phyloP scores from a whole-genome alignment of 2,329 filamentous ascomycete species.

The Colletotrichum gloeosporioides region DNA sequence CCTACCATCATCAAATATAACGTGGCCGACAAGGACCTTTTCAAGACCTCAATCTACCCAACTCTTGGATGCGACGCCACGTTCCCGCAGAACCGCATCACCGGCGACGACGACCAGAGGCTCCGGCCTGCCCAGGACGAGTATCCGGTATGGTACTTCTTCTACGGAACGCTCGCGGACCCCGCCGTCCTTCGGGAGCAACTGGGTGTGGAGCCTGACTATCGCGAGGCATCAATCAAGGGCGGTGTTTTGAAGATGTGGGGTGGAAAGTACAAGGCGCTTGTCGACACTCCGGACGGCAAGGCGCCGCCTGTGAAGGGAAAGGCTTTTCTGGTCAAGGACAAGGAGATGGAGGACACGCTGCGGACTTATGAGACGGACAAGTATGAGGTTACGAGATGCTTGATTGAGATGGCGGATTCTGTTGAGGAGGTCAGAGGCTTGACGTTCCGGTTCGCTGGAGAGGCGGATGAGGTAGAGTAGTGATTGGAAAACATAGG shows the following conservation, averaged over 20 bases:
- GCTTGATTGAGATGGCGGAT: not conserved
- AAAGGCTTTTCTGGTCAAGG: rapidly evolving
- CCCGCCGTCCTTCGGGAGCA: not conserved
- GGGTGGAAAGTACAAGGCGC: not conserved
- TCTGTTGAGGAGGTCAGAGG: not conserved
- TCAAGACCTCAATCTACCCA: not conserved
- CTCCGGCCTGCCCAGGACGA: not conserved
- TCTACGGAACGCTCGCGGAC: not conserved
- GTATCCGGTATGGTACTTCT: not conserved
- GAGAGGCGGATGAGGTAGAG: not conserved
- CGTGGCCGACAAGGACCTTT: not conserved
- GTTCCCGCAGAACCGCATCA: not conserved
- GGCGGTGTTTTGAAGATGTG: not conserved
- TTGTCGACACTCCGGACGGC: not conserved
- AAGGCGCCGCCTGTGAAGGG: not conserved
- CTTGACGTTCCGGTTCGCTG: not conserved
- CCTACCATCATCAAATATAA: not conserved
- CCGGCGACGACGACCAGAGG: not conserved
- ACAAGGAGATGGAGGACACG: not conserved
- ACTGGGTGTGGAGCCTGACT: rapidly evolving
- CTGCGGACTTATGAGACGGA: not conserved
- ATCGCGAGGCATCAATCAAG: not conserved
- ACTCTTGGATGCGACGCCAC: not conserved
- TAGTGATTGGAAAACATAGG: no score
- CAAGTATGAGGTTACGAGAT: not conserved